A percentile compares a stretch with the other conserved stretches of the same genome.
Evolutionary conservation across 768 basidiomycete genomes (phyloP).

Genomic region (Suillus variegatus): DNA sequence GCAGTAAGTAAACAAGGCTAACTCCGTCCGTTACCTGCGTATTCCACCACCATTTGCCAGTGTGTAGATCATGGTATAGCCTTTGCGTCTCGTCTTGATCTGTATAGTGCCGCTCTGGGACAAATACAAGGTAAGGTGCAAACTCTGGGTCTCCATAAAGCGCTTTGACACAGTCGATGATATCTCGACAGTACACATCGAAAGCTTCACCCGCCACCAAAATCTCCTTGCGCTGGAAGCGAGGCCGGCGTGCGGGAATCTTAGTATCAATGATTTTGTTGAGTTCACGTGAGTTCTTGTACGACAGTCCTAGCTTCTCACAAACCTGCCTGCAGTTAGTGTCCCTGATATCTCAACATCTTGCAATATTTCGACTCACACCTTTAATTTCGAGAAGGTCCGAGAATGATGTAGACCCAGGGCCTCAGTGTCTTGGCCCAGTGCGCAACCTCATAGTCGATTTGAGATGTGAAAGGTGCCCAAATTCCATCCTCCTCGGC

Average conservation of each 20-base stretch:
- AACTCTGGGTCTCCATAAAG: constrained; percentile 38
- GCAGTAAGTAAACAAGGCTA: no score
- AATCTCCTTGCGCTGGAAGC: constrained; percentile 27
- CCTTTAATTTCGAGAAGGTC: no score
- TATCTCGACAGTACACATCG: constrained; percentile 37
- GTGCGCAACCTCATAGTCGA: no score
- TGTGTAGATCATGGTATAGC: constrained; percentile 21
- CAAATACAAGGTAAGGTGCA: constrained; percentile 29
- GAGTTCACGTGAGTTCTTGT: constrained; percentile 29
- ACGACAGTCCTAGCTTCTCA: constrained; percentile 34
- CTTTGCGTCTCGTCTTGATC: constrained; percentile 31
- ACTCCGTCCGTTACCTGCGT: constrained; percentile 36
- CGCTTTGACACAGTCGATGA: constrained; percentile 38
- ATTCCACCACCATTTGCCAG: constrained; percentile 54
- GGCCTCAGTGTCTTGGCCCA: no score
- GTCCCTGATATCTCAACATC: no score
- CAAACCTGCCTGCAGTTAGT: constrained; percentile 2
- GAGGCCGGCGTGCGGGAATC: not conserved
- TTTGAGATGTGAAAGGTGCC: no score
- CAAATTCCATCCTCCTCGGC: no score
- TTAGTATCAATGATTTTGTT: constrained; percentile 35
- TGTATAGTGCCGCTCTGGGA: constrained; percentile 40
- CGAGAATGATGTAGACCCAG: no score
- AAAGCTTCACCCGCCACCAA: constrained; percentile 29
- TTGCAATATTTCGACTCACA: no score